A percentile compares a stretch with the other conserved stretches of the same genome.
Evolutionary conservation across 2,329 filamentous ascomycete species (phyloP).

Genomic region (Sclerotiophoma versabilis): DNA sequence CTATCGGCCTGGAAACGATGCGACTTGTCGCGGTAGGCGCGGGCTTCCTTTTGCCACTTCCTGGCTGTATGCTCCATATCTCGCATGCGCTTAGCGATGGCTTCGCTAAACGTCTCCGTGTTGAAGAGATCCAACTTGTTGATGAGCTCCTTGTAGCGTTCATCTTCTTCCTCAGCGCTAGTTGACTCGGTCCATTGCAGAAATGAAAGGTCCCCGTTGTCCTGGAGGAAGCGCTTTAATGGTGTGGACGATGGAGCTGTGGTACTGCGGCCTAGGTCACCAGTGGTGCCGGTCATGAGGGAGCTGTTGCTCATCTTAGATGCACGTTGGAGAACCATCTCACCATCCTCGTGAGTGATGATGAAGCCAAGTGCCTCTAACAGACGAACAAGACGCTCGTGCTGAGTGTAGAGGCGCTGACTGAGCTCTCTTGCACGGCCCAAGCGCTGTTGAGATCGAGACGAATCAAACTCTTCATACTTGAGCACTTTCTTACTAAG

Average conservation of each 20-base stretch:
- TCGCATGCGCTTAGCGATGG: conserved; percentile 86
- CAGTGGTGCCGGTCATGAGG: conserved; percentile 50
- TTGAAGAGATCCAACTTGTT: conserved; percentile 79
- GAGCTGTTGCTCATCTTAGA: conserved; percentile 62
- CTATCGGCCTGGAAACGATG: conserved; percentile 82
- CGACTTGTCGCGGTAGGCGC: conserved; percentile 85
- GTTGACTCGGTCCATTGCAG: conserved; percentile 82
- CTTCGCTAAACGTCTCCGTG: conserved; percentile 82
- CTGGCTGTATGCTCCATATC: conserved; percentile 92
- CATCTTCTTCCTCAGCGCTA: conserved; percentile 70
- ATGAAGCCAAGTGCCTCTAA: conserved; percentile 88
- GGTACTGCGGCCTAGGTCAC: conserved; percentile 57
- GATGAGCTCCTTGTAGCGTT: conserved; percentile 78
- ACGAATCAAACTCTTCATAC: conserved; percentile 55
- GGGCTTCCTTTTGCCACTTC: conserved; percentile 90
- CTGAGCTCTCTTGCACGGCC: conserved; percentile 82
- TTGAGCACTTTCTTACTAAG: conserved; percentile 70
- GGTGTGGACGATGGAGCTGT: conserved; percentile 62
- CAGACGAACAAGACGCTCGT: conserved; percentile 81
- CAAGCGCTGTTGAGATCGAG: conserved; percentile 73
- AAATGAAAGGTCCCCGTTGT: conserved; percentile 72
- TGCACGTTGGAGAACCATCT: conserved; percentile 77
- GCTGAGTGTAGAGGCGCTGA: conserved; percentile 80
- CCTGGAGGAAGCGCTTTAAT: conserved; percentile 64
- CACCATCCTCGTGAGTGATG: conserved; percentile 74